Conservation (phyloP, 2,329 filamentous ascomycete species). For the Curvularia sp. region DNA sequence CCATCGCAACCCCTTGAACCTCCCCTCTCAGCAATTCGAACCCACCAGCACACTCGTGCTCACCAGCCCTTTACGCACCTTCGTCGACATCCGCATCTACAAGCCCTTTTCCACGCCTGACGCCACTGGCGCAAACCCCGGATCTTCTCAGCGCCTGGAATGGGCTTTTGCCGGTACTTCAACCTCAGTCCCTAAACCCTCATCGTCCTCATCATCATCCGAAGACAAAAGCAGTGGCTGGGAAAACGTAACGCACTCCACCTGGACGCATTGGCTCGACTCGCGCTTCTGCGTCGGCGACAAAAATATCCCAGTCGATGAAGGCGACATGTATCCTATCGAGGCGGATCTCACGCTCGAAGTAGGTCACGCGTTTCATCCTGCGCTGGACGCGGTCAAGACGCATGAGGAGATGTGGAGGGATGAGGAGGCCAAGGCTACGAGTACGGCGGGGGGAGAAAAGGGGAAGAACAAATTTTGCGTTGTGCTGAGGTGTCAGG, state of each 20-base stretch:
- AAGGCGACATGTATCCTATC: slow-evolving; percentile 63
- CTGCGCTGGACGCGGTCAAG: slow-evolving; percentile 57
- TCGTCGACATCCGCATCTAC: slow-evolving; percentile 68
- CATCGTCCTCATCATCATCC: too few species aligned
- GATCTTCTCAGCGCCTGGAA: slow-evolving; percentile 57
- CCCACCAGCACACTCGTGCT: slow-evolving; percentile 70
- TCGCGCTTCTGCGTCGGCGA: slow-evolving; percentile 54
- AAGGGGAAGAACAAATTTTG: slow-evolving; percentile 27
- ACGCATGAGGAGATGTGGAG: slow-evolving; percentile 73
- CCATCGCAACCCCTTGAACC: slow-evolving; percentile 33
- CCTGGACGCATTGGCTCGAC: slow-evolving; percentile 68
- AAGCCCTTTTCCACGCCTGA: slow-evolving; percentile 22
- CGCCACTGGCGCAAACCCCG: slow-evolving; percentile 25
- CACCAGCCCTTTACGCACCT: slow-evolving; percentile 63
- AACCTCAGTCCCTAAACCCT: slow-evolving; percentile 39
- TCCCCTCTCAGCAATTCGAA: slow-evolving; percentile 51
- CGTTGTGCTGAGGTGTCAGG: slow-evolving; percentile 52
- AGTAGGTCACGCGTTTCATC: slow-evolving; percentile 66
- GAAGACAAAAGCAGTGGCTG: not conserved
- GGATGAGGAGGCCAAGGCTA: slow-evolving; percentile 51
- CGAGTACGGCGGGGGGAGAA: not conserved
- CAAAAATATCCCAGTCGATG: slow-evolving; percentile 53
- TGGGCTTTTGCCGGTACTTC: slow-evolving; percentile 69
- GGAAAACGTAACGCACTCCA: slow-evolving; percentile 39
- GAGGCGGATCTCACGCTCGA: slow-evolving; percentile 52